Evolutionary conservation across 2,329 filamentous ascomycete species (phyloP), one percentile per base, ranked within the genome.

Genomic region (Alternaria conjuncta): DNA sequence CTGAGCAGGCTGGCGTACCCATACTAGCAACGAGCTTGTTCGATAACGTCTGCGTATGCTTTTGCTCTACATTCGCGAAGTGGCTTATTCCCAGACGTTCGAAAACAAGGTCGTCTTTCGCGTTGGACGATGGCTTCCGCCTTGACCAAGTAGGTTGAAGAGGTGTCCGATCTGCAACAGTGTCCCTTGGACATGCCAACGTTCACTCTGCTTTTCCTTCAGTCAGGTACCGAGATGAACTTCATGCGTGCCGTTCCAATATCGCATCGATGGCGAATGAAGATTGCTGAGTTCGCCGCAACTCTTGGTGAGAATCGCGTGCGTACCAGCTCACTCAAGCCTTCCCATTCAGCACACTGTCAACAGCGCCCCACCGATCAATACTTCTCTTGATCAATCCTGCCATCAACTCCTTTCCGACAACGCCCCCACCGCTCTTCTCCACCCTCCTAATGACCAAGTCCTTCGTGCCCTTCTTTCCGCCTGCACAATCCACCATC

Each of bases 341-440:
- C 36, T 57, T 57, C 43, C 60, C 68, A 30, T 44, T 45, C 11
- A 79, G 44, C 21, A 70, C 71, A 9, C 41, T 54, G 23, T 84
- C 79, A 76, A 86, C 86, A 69, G 90, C 86, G 47, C 84, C 82
- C 86, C 92, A 95, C 71, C 91, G 87, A 64, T 84, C 83, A 67
- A 86, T 85, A 1, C 91, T 89, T 57, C 88, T 78, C 26, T 82
- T 81, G 8, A 90, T 84, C 68, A 93, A 83, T 44, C 85, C 82
- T 67, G 81, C 86, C 77, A 94, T 84, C 62, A 89, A 82, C 61
- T 88, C 85, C 23, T 85, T 87, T 8, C 89, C 91, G 41, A 96
- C 82, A 8, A 89, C 84, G 10, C 87, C 87, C 7, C 95, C 96
- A 11, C 96, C 96, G 67, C 86, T 88, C 84, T 97, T 98, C 73